Percentiles rank a stretch among this genome's conserved stretches.
phyloP scores from a whole-genome alignment of 352 stramenopile species.

The Pseudoperonospora humuli region DNA sequence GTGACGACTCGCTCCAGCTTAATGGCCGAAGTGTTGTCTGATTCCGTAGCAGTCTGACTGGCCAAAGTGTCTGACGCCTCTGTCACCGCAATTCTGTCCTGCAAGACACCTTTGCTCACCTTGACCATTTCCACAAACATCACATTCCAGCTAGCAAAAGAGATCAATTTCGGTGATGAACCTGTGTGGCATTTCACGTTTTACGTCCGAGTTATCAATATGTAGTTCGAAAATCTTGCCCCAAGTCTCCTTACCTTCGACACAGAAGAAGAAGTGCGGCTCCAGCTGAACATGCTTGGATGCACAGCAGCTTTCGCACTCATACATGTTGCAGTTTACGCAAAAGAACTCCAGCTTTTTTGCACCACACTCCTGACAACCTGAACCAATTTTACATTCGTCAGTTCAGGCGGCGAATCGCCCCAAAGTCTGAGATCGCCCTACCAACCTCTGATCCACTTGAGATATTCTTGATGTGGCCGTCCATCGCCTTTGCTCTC shows the following conservation, averaged over 20 bases:
- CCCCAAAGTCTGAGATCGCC: not conserved
- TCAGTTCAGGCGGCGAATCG: not conserved
- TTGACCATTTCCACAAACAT: conserved; percentile 42
- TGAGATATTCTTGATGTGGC: conserved; percentile 39
- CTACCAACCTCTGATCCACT: conserved; percentile 37
- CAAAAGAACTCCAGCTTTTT: conserved; percentile 49
- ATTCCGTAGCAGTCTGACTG: not conserved
- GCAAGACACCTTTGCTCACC: conserved; percentile 23
- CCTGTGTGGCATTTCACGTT: conserved; percentile 14
- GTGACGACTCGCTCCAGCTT: conserved; percentile 14
- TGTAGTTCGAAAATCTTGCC: not conserved
- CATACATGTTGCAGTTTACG: conserved; percentile 38
- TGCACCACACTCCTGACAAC: conserved; percentile 42
- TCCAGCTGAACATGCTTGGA: conserved; percentile 25
- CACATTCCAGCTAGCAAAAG: conserved; percentile 37
- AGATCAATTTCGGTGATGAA: conserved; percentile 30
- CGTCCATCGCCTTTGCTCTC: conserved; percentile 41
- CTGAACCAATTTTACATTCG: conserved; percentile 15
- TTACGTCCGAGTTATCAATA: not conserved
- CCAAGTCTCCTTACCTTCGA: conserved; percentile 31
- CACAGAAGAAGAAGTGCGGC: conserved; percentile 46
- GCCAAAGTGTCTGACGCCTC: not conserved
- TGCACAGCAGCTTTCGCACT: conserved; percentile 53
- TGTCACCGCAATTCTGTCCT: conserved; percentile 11
- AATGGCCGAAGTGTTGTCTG: conserved; percentile 5